These are phyloP conservation scores for Podospora conica DNA, from an alignment of 495 filamentous ascomycete species.

Conservation along the genomic window DNA sequence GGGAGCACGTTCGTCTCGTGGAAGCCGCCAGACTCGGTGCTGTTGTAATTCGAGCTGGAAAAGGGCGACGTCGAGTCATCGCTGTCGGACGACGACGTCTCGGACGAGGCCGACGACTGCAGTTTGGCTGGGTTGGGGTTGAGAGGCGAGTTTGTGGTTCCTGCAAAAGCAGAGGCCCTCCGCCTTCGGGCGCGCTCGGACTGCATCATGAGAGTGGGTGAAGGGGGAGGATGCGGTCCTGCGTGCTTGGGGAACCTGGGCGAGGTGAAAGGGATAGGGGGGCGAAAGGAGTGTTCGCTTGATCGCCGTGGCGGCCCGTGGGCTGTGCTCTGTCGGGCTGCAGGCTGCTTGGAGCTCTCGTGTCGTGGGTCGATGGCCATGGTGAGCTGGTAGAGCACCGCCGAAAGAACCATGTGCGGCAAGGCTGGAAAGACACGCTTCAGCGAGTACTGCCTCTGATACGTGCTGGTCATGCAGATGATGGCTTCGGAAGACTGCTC, in stretches of 20 bases:
- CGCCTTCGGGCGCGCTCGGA: conserved; percentile 1
- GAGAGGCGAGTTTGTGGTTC: background rate
- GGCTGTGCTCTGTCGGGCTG: conserved; percentile 2
- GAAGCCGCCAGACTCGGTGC: background rate
- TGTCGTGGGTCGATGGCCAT: conserved; percentile 1
- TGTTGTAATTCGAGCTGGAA: background rate
- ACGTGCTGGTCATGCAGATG: conserved; percentile 23
- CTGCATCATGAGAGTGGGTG: conserved; percentile 12
- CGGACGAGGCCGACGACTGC: background rate
- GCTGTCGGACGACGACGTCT: conserved; percentile 1
- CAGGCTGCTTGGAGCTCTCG: background rate
- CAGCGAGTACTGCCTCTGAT: conserved; percentile 21
- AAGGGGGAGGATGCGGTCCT: background rate
- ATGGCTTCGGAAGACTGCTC: conserved; percentile 23
- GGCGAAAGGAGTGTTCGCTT: background rate
- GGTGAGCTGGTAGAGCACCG: conserved; percentile 19
- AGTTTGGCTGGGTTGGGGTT: background rate
- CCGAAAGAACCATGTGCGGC: conserved; percentile 23
- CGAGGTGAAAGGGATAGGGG: background rate
- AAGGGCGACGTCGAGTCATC: background rate
- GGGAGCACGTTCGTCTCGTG: conserved; percentile 11
- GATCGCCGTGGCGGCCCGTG: background rate
- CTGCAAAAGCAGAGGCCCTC: conserved; percentile 9
- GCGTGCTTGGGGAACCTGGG: background rate
- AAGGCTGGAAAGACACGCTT: conserved; percentile 14